A percentile compares a stretch with the other conserved stretches of the same genome.
phyloP scores from a whole-genome alignment of 345 rosid species.

The Barbarea vulgaris region DNA sequence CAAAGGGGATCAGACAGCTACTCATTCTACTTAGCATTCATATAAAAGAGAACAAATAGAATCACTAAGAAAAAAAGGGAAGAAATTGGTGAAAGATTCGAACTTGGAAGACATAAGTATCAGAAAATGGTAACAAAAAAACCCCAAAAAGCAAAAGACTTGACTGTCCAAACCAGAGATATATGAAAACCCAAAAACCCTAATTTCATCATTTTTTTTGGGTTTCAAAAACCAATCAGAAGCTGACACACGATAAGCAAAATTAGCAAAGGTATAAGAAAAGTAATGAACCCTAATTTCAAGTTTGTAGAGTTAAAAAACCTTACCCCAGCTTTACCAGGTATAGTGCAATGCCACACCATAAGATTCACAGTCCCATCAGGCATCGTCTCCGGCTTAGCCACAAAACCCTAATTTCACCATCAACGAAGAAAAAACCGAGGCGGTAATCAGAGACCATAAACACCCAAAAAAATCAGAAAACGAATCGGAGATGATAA shows the following conservation, averaged over 20 bases:
- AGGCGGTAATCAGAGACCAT: not conserved
- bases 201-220: not conserved
- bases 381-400: constrained; percentile 81
- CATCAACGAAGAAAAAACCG: constrained; percentile 1
- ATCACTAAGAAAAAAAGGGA: not conserved
- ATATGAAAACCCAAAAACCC: constrained; percentile 19
- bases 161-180: not conserved
- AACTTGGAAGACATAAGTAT: not conserved
- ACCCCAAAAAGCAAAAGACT: not conserved
- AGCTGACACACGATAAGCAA: too few relatives aligned
- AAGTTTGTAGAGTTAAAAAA: not conserved
- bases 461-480: not conserved
- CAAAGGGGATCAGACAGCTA: not conserved
- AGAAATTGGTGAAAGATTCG: not conserved
- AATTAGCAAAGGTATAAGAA: not conserved
- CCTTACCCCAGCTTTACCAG: constrained; percentile 95
- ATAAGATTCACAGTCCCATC: constrained; percentile 89
- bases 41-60: not conserved
- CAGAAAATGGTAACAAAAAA: not conserved
- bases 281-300: constrained; percentile 1
- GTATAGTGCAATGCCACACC: constrained; percentile 97
- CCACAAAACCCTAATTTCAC: constrained; percentile 86
- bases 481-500: not conserved
- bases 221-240: not conserved
- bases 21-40: not conserved